Conservation (phyloP, 164 flowering plant genomes). For the grape (Vitis vinifera) region DNA sequence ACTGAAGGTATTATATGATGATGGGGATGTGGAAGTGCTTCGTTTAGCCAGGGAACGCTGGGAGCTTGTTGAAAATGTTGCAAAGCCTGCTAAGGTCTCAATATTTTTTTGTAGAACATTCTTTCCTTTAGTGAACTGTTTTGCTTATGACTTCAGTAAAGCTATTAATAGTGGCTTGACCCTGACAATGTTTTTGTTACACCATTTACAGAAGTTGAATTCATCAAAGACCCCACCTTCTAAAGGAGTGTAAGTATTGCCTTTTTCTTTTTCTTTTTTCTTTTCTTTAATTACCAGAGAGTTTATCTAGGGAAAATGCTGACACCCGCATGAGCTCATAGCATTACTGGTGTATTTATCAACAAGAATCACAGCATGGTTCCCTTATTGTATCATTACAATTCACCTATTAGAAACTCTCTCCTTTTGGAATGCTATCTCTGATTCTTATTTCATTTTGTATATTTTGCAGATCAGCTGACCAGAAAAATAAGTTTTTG, state of each 20-base stretch:
- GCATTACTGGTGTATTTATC: not conserved
- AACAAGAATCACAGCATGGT: not conserved
- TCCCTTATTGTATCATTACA: not conserved
- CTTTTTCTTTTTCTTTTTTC: not conserved
- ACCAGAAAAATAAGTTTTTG: conserved; percentile 31
- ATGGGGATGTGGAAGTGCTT: conserved; percentile 93
- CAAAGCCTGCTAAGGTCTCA: conserved; percentile 48
- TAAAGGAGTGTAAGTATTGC: conserved; percentile 46
- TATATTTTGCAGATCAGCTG: conserved; percentile 39
- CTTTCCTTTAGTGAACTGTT: not conserved
- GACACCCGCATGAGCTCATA: not conserved
- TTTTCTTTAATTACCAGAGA: not conserved
- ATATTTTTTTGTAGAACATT: conserved; percentile 7
- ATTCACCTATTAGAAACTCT: not conserved
- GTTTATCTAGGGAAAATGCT: not conserved
- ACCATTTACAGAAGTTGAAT: conserved; percentile 43
- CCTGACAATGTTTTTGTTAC: not conserved
- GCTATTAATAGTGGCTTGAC: not conserved
- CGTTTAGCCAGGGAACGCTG: conserved; percentile 76
- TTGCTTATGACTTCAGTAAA: not conserved
- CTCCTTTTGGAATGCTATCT: not conserved
- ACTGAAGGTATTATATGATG: conserved; percentile 72
- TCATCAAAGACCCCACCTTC: conserved; percentile 28
- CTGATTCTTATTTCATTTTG: not conserved
- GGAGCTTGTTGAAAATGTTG: conserved; percentile 60